Percentiles rank a stretch among this genome's conserved stretches.
phyloP scores from a whole-genome alignment of 306 rosid genomes.

The Malus sieversii region DNA sequence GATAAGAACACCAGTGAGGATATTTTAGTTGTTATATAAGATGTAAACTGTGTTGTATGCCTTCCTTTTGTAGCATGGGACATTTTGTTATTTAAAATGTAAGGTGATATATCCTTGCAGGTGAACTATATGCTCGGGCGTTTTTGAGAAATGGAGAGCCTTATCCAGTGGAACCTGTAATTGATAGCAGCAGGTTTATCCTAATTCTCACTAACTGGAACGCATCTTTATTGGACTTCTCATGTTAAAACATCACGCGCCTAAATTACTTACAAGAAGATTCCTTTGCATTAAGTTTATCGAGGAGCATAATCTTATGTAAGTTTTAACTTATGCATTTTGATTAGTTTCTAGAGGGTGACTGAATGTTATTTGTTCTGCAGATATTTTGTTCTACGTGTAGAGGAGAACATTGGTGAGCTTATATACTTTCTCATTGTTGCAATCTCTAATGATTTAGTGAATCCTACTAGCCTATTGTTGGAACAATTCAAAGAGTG shows the following conservation, averaged over 20 bases:
- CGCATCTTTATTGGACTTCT: neutral
- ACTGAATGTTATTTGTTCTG: conserved; percentile 20
- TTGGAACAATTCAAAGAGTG: neutral
- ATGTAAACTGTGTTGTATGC: neutral
- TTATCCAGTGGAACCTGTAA: conserved; percentile 91
- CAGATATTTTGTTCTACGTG: conserved; percentile 96
- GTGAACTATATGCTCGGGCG: conserved; percentile 96
- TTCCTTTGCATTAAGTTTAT: neutral
- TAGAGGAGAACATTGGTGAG: conserved; percentile 96
- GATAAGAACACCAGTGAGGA: conserved; percentile 76
- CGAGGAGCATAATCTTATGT: neutral
- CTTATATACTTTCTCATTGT: conserved; percentile 11
- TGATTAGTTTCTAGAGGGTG: conserved; percentile 7
- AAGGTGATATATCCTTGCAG: conserved; percentile 33
- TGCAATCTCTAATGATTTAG: conserved; percentile 3
- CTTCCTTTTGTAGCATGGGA: neutral
- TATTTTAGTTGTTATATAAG: conserved; percentile 20
- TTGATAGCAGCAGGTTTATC: conserved; percentile 97
- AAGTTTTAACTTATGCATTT: conserved; percentile 5
- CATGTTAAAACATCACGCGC: neutral
- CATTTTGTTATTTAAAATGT: conserved; percentile 1
- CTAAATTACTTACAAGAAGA: neutral
- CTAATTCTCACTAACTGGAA: neutral
- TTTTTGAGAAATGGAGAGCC: conserved; percentile 91
- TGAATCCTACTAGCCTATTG: neutral